Conservation (phyloP, 352 stramenopile genomes). For the Aphanomyces astaci region DNA sequence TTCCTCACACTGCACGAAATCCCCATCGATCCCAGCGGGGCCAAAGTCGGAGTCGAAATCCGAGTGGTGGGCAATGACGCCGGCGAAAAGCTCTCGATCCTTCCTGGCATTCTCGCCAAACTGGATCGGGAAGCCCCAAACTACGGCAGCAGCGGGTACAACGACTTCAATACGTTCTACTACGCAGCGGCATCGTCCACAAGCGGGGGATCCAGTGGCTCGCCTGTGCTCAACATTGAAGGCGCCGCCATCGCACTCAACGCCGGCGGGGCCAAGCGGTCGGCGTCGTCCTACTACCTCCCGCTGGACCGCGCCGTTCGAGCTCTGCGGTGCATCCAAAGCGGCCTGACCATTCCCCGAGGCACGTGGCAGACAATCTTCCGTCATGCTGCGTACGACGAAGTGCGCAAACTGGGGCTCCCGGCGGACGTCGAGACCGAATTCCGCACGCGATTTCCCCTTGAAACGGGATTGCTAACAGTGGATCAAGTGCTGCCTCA, state of each 20-base stretch:
- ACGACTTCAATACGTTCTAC: conserved; percentile 93
- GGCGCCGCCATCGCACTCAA: conserved; percentile 88
- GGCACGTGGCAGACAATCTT: conserved; percentile 86
- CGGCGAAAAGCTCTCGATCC: conserved; percentile 87
- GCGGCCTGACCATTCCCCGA: conserved; percentile 40
- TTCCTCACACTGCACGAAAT: conserved; percentile 84
- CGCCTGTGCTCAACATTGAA: conserved; percentile 81
- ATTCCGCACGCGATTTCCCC: conserved; percentile 58
- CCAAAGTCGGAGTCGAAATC: conserved; percentile 88
- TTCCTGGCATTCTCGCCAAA: conserved; percentile 85
- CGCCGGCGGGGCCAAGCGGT: conserved; percentile 80
- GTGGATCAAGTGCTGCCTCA: conserved; percentile 81
- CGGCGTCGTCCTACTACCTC: conserved; percentile 86
- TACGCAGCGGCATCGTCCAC: conserved; percentile 80
- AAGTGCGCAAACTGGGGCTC: conserved; percentile 77
- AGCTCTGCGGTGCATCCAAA: conserved; percentile 59
- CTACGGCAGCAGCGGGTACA: conserved; percentile 82
- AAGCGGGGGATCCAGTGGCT: conserved; percentile 82
- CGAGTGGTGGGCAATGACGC: conserved; percentile 88
- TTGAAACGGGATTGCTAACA: conserved; percentile 85
- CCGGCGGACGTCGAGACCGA: conserved; percentile 52
- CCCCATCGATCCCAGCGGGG: conserved; percentile 69
- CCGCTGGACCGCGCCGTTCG: conserved; percentile 80
- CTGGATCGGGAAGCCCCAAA: conserved; percentile 85
- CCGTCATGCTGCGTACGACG: conserved; percentile 83